Percentiles rank a stretch among this genome's conserved stretches.
Evolutionary conservation across 2,329 filamentous ascomycete species (phyloP).

Genomic region (Aspergillus alliaceus): DNA sequence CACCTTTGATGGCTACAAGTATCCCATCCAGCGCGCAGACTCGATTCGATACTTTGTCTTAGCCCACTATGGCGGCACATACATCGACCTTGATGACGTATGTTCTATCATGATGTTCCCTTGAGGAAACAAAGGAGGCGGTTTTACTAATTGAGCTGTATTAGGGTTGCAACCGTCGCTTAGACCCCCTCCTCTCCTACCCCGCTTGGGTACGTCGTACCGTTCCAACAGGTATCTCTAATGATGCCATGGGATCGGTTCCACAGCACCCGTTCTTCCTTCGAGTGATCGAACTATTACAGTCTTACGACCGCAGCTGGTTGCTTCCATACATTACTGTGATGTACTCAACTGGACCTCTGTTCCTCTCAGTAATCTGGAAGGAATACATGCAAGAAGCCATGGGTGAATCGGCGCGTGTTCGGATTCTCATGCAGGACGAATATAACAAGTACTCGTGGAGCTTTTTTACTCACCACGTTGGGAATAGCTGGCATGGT

Average conservation of each 20-base stretch:
- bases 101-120: slow-evolving; percentile 22
- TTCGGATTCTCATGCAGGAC: slow-evolving; percentile 68
- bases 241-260: slow-evolving; percentile 75
- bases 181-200: slow-evolving; percentile 68
- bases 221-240: slow-evolving; percentile 74
- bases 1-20: slow-evolving; percentile 72
- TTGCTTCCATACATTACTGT: slow-evolving; percentile 71
- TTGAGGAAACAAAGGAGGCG: neutral
- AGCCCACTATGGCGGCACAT: slow-evolving; percentile 74
- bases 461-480: slow-evolving; percentile 70
- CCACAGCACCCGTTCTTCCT: slow-evolving; percentile 74
- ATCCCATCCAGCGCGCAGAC: slow-evolving; percentile 76
- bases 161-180: slow-evolving; percentile 66
- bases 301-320: slow-evolving; percentile 69
- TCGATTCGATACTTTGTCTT: slow-evolving; percentile 78
- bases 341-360: slow-evolving; percentile 75
- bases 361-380: slow-evolving; percentile 75
- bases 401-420: slow-evolving; percentile 49
- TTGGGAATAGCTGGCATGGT: slow-evolving; percentile 66
- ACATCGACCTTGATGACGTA: slow-evolving; percentile 75
- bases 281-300: slow-evolving; percentile 66
- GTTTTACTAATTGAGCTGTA: slow-evolving; percentile 14
- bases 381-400: slow-evolving; percentile 64
- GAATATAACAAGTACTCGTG: slow-evolving; percentile 68
- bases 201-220: slow-evolving; percentile 71